These are phyloP conservation scores for Cynanchum wilfordii DNA, from an alignment of 257 asterid genomes.

Conservation along the genomic window DNA sequence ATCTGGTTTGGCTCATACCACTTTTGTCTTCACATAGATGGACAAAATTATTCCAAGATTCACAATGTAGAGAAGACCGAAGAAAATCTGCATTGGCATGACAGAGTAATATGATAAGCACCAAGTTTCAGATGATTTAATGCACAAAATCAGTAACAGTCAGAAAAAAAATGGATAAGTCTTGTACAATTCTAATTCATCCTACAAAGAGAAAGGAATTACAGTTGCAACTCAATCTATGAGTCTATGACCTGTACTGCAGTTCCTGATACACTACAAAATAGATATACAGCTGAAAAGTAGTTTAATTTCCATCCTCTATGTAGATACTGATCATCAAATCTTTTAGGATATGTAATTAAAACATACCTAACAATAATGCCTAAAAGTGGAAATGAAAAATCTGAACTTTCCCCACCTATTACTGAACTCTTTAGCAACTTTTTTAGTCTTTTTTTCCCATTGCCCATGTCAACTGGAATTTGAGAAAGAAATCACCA, in stretches of 20 bases:
- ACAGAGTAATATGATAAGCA: not conserved
- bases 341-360: not conserved
- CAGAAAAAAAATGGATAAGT: not conserved
- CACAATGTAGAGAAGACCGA: conserved; percentile 70
- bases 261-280: not conserved
- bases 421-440: not conserved
- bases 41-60: conserved; percentile 73
- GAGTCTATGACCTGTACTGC: not conserved
- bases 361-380: not conserved
- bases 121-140: not conserved
- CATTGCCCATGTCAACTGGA: not conserved
- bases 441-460: not conserved
- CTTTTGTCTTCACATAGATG: conserved; percentile 75
- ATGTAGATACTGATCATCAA: not conserved
- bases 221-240: not conserved
- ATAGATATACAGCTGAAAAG: not conserved
- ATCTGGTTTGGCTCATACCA: conserved; percentile 46
- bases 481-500: not conserved
- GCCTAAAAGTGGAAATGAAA: not conserved
- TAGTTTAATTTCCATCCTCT: not conserved
- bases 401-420: not conserved
- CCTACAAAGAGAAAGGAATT: not conserved
- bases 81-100: conserved; percentile 61
- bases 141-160: not conserved
- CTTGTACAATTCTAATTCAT: not conserved